Evolutionary conservation across 169 alveolate species (phyloP), one percentile per base, ranked within the genome.

Genomic region (Plasmodium yoelii): DNA sequence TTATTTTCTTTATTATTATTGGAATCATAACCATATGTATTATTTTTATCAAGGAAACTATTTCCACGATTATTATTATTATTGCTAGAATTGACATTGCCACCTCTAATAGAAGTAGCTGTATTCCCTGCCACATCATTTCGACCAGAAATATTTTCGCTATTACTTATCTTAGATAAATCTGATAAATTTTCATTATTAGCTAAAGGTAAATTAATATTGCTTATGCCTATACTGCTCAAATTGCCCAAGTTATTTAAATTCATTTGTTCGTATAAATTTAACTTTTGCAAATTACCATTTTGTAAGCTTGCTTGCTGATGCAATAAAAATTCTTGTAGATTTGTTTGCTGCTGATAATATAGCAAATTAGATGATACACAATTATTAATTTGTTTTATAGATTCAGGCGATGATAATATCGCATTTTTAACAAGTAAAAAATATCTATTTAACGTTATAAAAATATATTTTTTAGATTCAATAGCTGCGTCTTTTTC

Each of bases 401-500:
- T 39, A 1, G 90, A 80, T 65, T 80, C 90, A 34, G 70, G 57
- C 39, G 90, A 80, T 65, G 90, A 64, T 47, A 80, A 65, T 18
- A 80, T 80, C 8, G 90, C 90, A 65, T 80, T 80, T 24, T 80
- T 80, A 8, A 80, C 90, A 28, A 80, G 44, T 26, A 80, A 44
- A 42, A 80, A 80, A 55, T 80, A 80, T 22, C 71, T 65, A 65
- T 49, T 80, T 47, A 80, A 80, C 1, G 90, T 80, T 65, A 80
- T 22, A 46, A 65, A 80, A 28, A 80, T 80, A 44, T 80, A 80
- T n/a, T 80, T 80, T n/a, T 80, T 80, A 28, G 90, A 80, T 65
- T 80, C 90, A 15, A 80, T 67, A 6, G 90, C 74, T 9, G 90
- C 90, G 22, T 80, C 90, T 12, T 80, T 80, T 65, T 80, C 90